Conservation (phyloP, 2,329 filamentous ascomycete genomes). For the Claviceps digitariae region DNA sequence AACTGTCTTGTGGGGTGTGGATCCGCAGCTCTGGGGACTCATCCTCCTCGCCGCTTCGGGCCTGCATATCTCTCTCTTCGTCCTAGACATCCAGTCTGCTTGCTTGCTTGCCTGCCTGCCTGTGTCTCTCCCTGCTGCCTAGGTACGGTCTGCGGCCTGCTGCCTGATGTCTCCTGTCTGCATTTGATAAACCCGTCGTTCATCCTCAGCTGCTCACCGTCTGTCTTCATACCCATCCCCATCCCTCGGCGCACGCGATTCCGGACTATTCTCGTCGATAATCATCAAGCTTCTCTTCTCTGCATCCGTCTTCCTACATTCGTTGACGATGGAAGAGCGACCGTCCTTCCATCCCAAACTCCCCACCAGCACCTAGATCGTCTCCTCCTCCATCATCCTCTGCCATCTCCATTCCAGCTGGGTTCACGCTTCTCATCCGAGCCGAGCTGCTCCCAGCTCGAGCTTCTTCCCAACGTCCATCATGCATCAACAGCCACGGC, state of each 20-base stretch:
- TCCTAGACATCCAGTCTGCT: not conserved
- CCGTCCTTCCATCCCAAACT: not conserved
- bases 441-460: conserved; percentile 6
- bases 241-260: not conserved
- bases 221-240: not conserved
- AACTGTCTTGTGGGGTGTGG: conserved; percentile 4
- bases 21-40: not conserved
- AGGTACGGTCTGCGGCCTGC: too few species aligned
- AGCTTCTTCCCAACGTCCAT: not conserved
- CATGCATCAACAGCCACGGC: conserved; percentile 87
- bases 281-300: not conserved
- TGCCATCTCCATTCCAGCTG: not conserved
- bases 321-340: conserved; percentile 7
- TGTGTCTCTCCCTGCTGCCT: not conserved
- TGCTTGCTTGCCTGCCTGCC: not conserved
- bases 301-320: not conserved
- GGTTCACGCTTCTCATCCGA: not conserved
- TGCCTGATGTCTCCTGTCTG: not conserved
- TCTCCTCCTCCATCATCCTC: not conserved
- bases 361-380: not conserved
- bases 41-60: not conserved
- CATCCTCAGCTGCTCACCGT: not conserved
- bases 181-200: not conserved
- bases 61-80: not conserved
- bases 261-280: not conserved